Base-by-base conservation (phyloP, 2,329 filamentous ascomycete species). In the Amauroascus verrucosus region DNA sequence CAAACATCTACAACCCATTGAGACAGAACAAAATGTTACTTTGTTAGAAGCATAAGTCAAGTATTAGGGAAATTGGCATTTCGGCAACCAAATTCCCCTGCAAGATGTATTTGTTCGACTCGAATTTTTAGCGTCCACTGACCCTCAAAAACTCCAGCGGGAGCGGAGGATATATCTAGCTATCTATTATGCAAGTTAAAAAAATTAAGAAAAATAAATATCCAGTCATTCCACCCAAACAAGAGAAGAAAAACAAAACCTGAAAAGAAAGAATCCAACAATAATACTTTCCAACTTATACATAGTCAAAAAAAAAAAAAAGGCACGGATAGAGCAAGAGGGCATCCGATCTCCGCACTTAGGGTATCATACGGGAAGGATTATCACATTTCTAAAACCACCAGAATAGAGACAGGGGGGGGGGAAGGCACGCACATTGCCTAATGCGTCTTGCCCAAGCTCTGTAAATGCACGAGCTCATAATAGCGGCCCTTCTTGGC, bases 401-500 rank as follows among this genome's bases (percentile, higher is more conserved):
- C n/a, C 35, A 18, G 4, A 38, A n/a, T n/a, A n/a, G 6, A 16
- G 6, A 6, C n/a, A 14, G 6, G 6, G 6, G 6, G 35, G 2
- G 13, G 6, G 1, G 6, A 9, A 45, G 6, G 16, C 24, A 40
- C 6, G 45, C 18, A 16, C 2, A 11, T 9, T 5, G 16, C 33
- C 44, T 30, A 53, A 26, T 53, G 51, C n/a, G 43, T 48, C n/a
- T 53, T 53, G 35, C 44, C 85, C 63, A 93, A 69, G 66, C 83
- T 88, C 75, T 93, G 87, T 61, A 91, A 71, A 59, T 86, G 87
- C 46, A 91, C 87, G 59, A 93, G 69, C 72, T 91, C 86, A 8
- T 80, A 82, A 64, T 93, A 93, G 46, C 85, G 77, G 2, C 86
- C 85, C 58, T 82, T 81, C 65, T 75, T 77, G 59, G 75, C 77